phyloP scores from a whole-genome alignment of 2,329 filamentous ascomycete species.

The Xylariaceae sp. region DNA sequence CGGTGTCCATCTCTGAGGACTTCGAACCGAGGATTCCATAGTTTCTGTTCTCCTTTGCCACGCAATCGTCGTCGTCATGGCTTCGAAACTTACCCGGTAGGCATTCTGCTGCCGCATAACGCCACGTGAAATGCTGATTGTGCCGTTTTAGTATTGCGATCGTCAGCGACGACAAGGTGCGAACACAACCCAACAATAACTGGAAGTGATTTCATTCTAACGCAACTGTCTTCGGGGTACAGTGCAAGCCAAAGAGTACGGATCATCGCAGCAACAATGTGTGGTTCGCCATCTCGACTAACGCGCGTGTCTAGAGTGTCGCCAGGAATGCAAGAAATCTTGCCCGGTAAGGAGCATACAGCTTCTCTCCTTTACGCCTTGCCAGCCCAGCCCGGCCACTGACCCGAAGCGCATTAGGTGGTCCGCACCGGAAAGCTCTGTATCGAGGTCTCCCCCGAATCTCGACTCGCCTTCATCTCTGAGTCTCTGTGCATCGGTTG shows the following conservation, averaged over 20 bases:
- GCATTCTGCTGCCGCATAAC: slow-evolving; percentile 26
- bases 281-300: slow-evolving; percentile 2
- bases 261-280: slow-evolving; percentile 15
- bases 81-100: slow-evolving; percentile 92
- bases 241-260: slow-evolving; percentile 82
- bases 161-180: slow-evolving; percentile 95
- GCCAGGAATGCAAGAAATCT: slow-evolving; percentile 98
- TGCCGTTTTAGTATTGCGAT: slow-evolving; percentile 76
- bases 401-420: slow-evolving; percentile 52
- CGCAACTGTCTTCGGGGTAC: slow-evolving; percentile 19
- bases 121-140: slow-evolving; percentile 14
- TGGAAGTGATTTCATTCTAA: not conserved
- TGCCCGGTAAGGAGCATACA: slow-evolving; percentile 45
- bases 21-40: not conserved
- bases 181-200: slow-evolving; percentile 17
- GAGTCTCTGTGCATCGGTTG: slow-evolving; percentile 95
- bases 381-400: slow-evolving; percentile 10
- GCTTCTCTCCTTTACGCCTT: not conserved
- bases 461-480: slow-evolving; percentile 96
- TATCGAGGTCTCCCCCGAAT: slow-evolving; percentile 84
- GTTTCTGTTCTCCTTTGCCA: slow-evolving; percentile 4
- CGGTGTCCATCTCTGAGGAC: not conserved
- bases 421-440: slow-evolving; percentile 96
- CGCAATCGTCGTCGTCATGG: slow-evolving; percentile 48
- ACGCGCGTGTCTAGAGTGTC: slow-evolving; percentile 67